Evolutionary conservation across 2,329 filamentous ascomycete species (phyloP).

Genomic region (Sphaerulina musiva): DNA sequence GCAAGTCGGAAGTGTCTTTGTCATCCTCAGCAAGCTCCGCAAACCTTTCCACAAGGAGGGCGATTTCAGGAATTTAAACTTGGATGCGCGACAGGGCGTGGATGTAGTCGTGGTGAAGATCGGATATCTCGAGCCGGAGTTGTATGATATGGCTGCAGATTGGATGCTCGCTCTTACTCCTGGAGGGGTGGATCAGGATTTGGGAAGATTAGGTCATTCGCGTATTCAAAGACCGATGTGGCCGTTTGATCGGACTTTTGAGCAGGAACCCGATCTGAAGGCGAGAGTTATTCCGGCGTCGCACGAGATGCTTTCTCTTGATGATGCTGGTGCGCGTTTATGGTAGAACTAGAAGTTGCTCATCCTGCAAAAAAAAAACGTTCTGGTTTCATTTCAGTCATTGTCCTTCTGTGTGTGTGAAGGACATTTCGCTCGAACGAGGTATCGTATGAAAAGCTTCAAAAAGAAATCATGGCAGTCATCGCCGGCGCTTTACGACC

Average conservation of each 20-base stretch:
- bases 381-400: background rate
- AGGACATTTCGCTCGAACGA: background rate
- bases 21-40: constrained; percentile 21
- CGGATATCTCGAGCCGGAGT: constrained; percentile 21
- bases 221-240: constrained; percentile 21
- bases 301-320: background rate
- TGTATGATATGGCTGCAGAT: constrained; percentile 20
- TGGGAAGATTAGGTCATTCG: constrained; percentile 14
- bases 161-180: constrained; percentile 24
- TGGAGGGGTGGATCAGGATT: constrained; percentile 21
- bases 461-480: background rate
- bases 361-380: background rate
- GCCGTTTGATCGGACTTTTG: constrained; percentile 16
- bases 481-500: background rate
- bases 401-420: background rate
- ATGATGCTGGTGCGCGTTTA: background rate
- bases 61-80: constrained; percentile 16
- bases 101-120: constrained; percentile 23
- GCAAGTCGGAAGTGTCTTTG: constrained; percentile 16
- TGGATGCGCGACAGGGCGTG: constrained; percentile 12
- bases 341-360: too few relatives aligned
- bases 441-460: background rate
- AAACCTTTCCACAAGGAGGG: constrained; percentile 22
- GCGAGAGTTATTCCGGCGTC: constrained; percentile 9
- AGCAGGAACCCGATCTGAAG: constrained; percentile 10